phyloP scores from a whole-genome alignment of 257 asterid species.

The Prunella vulgaris region DNA sequence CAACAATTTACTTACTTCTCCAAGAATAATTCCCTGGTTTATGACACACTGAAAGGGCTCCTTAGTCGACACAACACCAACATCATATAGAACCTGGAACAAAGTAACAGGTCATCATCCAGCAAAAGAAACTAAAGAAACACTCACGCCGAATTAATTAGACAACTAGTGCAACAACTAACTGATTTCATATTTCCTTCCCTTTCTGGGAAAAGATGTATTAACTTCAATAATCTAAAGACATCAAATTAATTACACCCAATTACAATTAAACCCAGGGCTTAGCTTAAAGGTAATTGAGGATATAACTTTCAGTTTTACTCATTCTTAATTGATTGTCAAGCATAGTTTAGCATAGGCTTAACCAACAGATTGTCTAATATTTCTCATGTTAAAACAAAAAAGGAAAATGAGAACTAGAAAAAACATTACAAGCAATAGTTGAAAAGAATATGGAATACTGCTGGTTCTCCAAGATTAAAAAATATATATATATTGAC shows the following conservation, averaged over 20 bases:
- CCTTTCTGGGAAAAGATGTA: not conserved
- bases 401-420: not conserved
- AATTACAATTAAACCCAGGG: not conserved
- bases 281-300: conserved; percentile 7
- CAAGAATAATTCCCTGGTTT: conserved; percentile 97
- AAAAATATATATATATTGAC: not conserved
- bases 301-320: not conserved
- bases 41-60: conserved; percentile 98
- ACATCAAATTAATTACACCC: not conserved
- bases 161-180: not conserved
- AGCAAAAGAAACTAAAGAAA: not conserved
- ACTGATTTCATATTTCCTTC: not conserved
- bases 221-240: not conserved
- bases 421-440: not conserved
- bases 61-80: conserved; percentile 79
- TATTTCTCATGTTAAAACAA: not conserved
- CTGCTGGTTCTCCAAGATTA: conserved; percentile 3
- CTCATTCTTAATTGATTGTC: not conserved
- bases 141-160: not conserved
- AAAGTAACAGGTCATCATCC: conserved; percentile 15
- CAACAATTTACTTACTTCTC: conserved; percentile 66
- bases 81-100: conserved; percentile 89
- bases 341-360: not conserved
- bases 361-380: conserved; percentile 6
- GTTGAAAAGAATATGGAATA: not conserved